phyloP scores from a whole-genome alignment of 1,139 yeast species.

The Protomyces gravidus region DNA sequence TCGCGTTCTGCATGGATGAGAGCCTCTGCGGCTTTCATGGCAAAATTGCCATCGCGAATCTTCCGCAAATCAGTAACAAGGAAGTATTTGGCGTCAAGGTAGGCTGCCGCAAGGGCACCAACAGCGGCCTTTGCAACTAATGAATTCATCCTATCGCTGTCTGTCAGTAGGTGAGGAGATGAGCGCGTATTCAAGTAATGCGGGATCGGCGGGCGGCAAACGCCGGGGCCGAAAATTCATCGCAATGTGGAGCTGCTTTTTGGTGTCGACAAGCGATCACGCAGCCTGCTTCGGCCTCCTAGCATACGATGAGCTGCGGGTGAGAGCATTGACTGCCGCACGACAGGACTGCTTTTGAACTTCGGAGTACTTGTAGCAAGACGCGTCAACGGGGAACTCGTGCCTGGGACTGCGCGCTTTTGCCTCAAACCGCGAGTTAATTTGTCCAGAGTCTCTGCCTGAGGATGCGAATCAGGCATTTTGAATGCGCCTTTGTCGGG shows the following conservation, averaged over 20 bases:
- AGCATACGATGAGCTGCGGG: conserved; percentile 20
- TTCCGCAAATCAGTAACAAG: not conserved
- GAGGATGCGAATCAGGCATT: conserved; percentile 32
- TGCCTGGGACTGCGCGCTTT: not conserved
- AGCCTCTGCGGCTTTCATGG: not conserved
- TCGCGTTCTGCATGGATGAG: not conserved
- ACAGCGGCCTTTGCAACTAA: not conserved
- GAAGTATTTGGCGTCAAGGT: not conserved
- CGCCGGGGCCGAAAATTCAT: no score
- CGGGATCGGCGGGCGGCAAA: no score
- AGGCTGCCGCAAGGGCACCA: not conserved
- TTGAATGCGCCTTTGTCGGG: conserved; percentile 18
- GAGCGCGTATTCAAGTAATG: no score
- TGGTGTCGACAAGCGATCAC: not conserved
- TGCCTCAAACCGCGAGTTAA: not conserved
- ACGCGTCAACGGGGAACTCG: not conserved
- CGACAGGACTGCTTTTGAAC: conserved; percentile 19
- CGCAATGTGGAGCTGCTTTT: no score
- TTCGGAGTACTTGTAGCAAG: conserved; percentile 7
- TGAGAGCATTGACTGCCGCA: conserved; percentile 1
- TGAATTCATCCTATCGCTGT: not conserved
- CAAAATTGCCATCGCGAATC: not conserved
- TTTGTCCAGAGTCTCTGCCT: conserved; percentile 24
- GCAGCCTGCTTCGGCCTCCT: not conserved
- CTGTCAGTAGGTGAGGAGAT: no score